Conservation (phyloP, 163 green algal genomes). For the Trebouxiophyceae sp. region DNA sequence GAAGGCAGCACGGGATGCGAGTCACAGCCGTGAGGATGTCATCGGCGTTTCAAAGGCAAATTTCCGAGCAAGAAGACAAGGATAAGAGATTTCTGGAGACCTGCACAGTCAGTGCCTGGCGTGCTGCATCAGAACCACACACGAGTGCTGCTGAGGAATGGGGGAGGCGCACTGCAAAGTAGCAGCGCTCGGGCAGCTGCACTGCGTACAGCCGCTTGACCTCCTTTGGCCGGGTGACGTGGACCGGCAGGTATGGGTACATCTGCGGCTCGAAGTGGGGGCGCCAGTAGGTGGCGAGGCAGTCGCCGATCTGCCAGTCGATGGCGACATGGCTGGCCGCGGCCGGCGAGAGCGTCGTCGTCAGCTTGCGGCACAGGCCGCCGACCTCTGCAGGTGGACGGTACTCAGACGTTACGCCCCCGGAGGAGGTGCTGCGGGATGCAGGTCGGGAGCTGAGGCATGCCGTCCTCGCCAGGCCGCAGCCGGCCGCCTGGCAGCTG, state of each 20-base stretch:
- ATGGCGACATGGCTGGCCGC: constrained; percentile 13
- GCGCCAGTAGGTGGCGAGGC: constrained; percentile 62
- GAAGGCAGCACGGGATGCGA: no score
- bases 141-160: background rate
- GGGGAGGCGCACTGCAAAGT: constrained; percentile 83
- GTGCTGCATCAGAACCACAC: background rate
- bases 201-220: constrained; percentile 81
- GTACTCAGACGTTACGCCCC: no score
- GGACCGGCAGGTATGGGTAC: constrained; percentile 92
- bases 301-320: constrained; percentile 59
- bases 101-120: no score
- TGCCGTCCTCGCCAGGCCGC: constrained; percentile 85
- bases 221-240: constrained; percentile 94
- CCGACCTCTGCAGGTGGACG: constrained; percentile 59
- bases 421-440: no score
- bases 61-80: no score
- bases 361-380: constrained; percentile 84
- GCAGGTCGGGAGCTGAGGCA: background rate
- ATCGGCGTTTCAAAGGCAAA: no score
- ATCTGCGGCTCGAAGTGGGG: constrained; percentile 91
- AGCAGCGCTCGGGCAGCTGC: constrained; percentile 78
- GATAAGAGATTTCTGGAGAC: no score
- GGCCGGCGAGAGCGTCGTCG: constrained; percentile 62
- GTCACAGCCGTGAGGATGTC: no score
- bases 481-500: constrained; percentile 87